phyloP scores from a whole-genome alignment of 805 yeast species.

The Candida mattraensis region DNA sequence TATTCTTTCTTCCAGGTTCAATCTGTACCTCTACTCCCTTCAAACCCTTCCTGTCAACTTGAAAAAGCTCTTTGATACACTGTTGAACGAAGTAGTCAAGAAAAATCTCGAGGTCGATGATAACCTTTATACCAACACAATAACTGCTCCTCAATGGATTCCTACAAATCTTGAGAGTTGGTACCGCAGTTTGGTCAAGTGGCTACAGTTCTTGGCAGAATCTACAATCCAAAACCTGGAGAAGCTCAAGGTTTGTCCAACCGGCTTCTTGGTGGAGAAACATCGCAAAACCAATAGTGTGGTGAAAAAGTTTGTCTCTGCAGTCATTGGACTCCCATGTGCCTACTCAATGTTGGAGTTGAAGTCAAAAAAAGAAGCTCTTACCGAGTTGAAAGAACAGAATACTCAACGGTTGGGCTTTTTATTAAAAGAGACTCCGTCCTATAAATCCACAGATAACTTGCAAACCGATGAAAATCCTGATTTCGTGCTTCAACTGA shows the following conservation, averaged over 20 bases:
- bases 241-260: slow-evolving; percentile 24
- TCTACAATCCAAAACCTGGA: slow-evolving; percentile 16
- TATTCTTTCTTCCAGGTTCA: slow-evolving; percentile 33
- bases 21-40: slow-evolving; percentile 37
- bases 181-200: slow-evolving; percentile 15
- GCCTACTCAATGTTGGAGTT: slow-evolving; percentile 33
- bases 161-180: slow-evolving; percentile 13
- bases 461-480: background rate
- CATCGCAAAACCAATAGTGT: slow-evolving; percentile 18
- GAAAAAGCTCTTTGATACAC: slow-evolving; percentile 11
- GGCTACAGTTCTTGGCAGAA: slow-evolving; percentile 15
- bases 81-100: slow-evolving; percentile 29
- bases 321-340: slow-evolving; percentile 39
- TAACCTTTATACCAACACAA: slow-evolving; percentile 16
- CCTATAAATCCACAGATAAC: slow-evolving; percentile 12
- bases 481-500: slow-evolving; percentile 2
- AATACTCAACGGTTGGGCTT: slow-evolving; percentile 40
- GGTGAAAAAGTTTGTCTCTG: slow-evolving; percentile 23
- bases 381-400: slow-evolving; percentile 23
- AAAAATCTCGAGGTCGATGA: slow-evolving; percentile 18
- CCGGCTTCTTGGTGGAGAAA: slow-evolving; percentile 25
- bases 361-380: slow-evolving; percentile 22
- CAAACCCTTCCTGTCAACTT: slow-evolving; percentile 39
- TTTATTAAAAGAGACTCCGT: slow-evolving; percentile 35
- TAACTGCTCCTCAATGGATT: slow-evolving; percentile 24